Percentiles rank a stretch among this genome's conserved stretches.
phyloP scores from a whole-genome alignment of 106 monocot genomes.

The Dendrobium officinale region DNA sequence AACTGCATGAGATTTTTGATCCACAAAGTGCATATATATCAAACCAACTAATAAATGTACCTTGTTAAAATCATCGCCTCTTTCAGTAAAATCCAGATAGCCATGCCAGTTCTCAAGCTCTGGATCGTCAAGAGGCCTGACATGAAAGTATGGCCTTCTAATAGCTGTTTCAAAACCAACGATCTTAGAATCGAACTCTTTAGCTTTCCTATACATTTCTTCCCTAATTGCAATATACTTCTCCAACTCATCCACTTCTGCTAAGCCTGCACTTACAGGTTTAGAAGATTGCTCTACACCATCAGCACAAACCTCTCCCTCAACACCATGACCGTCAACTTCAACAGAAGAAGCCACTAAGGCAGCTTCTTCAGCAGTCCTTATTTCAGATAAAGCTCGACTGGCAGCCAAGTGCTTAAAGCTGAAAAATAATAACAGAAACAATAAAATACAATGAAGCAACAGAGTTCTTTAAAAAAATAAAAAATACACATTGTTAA shows the following conservation, averaged over 20 bases:
- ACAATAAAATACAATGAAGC: constrained; percentile 5
- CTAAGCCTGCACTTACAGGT: constrained; percentile 58
- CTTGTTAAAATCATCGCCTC: constrained; percentile 94
- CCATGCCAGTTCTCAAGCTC: constrained; percentile 99
- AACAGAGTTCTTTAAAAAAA: not conserved
- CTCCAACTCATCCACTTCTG: constrained; percentile 79
- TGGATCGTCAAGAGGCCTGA: constrained; percentile 87
- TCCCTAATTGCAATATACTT: constrained; percentile 92
- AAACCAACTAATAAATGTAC: constrained; percentile 32
- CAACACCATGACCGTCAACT: constrained; percentile 30
- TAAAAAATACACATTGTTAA: not conserved
- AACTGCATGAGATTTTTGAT: constrained; percentile 22
- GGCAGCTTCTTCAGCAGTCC: constrained; percentile 62
- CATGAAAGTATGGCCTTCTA: constrained; percentile 98
- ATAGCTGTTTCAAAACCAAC: constrained; percentile 95
- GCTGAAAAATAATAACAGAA: constrained; percentile 26
- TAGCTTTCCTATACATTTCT: constrained; percentile 98
- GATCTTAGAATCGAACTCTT: constrained; percentile 94
- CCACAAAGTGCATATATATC: not conserved
- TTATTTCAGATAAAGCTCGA: constrained; percentile 74
- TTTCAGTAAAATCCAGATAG: constrained; percentile 92
- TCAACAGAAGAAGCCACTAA: constrained; percentile 18
- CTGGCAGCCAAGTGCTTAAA: constrained; percentile 71
- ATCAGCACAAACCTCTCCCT: constrained; percentile 52
- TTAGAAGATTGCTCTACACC: constrained; percentile 48